Evolutionary conservation across 495 filamentous ascomycete species (phyloP).

Genomic region (Aspergillus mulundensis): DNA sequence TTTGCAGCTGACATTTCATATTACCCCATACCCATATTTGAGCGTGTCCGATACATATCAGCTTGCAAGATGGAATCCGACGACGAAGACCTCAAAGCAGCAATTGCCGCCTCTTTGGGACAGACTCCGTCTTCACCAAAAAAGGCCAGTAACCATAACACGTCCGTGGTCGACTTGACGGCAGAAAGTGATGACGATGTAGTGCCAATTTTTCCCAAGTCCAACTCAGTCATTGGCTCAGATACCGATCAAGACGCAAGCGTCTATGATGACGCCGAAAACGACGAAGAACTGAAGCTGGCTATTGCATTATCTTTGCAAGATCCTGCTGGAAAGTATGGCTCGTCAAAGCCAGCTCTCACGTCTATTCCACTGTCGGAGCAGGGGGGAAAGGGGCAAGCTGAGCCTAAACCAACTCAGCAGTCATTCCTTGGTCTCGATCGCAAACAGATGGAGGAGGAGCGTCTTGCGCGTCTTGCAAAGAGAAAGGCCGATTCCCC

Average conservation of each 20-base stretch:
- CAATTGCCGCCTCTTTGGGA: conserved; percentile 71
- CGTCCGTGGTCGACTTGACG: conserved; percentile 37
- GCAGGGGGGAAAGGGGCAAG: background rate
- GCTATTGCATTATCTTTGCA: conserved; percentile 54
- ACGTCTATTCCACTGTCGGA: background rate
- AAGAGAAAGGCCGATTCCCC: conserved; percentile 52
- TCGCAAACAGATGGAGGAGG: conserved; percentile 81
- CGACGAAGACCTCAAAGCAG: conserved; percentile 22
- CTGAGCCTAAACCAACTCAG: background rate
- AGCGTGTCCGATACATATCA: too few relatives aligned
- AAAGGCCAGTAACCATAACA: background rate
- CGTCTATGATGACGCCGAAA: conserved; percentile 16
- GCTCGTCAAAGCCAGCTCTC: background rate
- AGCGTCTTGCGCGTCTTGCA: conserved; percentile 64
- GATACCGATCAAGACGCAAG: conserved; percentile 27
- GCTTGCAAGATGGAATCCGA: conserved; percentile 17
- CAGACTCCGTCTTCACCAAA: conserved; percentile 45
- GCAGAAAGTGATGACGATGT: conserved; percentile 26
- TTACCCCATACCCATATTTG: background rate
- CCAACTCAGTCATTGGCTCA: conserved; percentile 32
- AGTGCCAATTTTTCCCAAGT: conserved; percentile 29
- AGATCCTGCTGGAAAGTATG: conserved; percentile 5
- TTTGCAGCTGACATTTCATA: background rate
- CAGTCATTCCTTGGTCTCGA: conserved; percentile 52
- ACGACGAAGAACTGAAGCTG: conserved; percentile 44